These are phyloP conservation scores for Maudiozyma bulderi DNA, from an alignment of 805 yeast genomes.

Conservation along the genomic window DNA sequence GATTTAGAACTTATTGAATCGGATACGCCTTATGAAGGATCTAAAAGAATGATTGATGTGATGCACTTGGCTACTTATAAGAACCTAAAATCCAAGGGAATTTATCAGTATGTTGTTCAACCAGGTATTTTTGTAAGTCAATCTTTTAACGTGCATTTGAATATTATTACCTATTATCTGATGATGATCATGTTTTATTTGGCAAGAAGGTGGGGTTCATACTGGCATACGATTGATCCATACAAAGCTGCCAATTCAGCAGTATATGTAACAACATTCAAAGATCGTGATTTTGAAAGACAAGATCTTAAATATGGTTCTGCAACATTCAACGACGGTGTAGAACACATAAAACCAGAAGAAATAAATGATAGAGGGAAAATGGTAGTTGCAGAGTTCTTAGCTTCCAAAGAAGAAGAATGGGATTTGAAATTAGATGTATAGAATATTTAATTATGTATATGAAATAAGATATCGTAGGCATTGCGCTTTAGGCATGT, in stretches of 20 bases:
- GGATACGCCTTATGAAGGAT: constrained; percentile 76
- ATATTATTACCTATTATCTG: constrained; percentile 69
- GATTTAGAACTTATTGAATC: constrained; percentile 65
- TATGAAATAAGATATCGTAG: not conserved
- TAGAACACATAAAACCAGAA: constrained; percentile 46
- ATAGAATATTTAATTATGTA: not conserved
- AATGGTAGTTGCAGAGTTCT: constrained; percentile 49
- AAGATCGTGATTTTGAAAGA: constrained; percentile 32
- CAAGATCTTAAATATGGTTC: constrained; percentile 64
- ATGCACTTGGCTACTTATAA: constrained; percentile 65
- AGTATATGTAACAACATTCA: constrained; percentile 48
- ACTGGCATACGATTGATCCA: constrained; percentile 82
- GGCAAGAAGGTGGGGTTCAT: constrained; percentile 73
- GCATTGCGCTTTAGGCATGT: not conserved
- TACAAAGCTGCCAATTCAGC: constrained; percentile 86
- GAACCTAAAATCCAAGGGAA: constrained; percentile 39
- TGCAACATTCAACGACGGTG: constrained; percentile 54
- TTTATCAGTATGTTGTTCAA: constrained; percentile 70
- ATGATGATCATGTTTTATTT: constrained; percentile 77
- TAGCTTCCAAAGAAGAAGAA: constrained; percentile 44
- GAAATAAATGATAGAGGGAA: constrained; percentile 57
- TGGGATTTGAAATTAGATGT: constrained; percentile 67
- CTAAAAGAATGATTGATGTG: constrained; percentile 77
- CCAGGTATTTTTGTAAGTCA: constrained; percentile 93
- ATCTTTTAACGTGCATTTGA: constrained; percentile 65